Evolutionary conservation across 2,329 filamentous ascomycete genomes (phyloP).

Genomic region (Epichloe typhina): DNA sequence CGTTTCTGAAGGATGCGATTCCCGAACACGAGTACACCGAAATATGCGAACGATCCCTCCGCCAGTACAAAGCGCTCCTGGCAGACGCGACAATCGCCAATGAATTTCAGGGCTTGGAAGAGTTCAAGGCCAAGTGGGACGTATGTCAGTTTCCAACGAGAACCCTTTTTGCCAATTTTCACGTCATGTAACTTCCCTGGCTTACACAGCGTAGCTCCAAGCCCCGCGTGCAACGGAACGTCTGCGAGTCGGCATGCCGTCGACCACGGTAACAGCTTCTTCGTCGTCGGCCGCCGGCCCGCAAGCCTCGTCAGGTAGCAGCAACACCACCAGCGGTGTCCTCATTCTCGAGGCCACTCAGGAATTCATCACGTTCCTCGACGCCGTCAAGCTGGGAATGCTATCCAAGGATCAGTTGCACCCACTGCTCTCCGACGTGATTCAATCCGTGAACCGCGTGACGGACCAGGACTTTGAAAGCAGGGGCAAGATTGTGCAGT

Average conservation of each 20-base stretch:
- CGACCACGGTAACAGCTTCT: constrained; percentile 55
- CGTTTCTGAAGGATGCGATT: constrained; percentile 90
- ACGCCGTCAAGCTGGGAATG: constrained; percentile 84
- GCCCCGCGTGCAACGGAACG: constrained; percentile 89
- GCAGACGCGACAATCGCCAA: constrained; percentile 82
- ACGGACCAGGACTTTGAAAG: constrained; percentile 91
- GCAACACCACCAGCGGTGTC: constrained; percentile 41
- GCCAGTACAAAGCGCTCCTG: constrained; percentile 93
- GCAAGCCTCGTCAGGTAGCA: constrained; percentile 26
- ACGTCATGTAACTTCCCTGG: neutral
- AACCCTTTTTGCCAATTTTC: neutral
- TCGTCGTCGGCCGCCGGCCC: constrained; percentile 32
- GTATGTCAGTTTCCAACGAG: constrained; percentile 34
- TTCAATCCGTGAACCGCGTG: constrained; percentile 94
- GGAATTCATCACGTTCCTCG: constrained; percentile 96
- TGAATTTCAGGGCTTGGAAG: constrained; percentile 77
- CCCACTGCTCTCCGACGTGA: constrained; percentile 85
- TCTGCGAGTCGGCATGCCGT: constrained; percentile 82
- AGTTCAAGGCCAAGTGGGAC: constrained; percentile 86
- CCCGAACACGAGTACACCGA: constrained; percentile 89
- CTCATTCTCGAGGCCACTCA: constrained; percentile 86
- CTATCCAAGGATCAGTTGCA: constrained; percentile 95
- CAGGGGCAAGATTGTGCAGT: constrained; percentile 94
- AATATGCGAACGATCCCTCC: constrained; percentile 82
- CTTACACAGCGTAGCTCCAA: constrained; percentile 52